Evolutionary conservation across 2,329 filamentous ascomycete species (phyloP).

Genomic region (Aspergillus versicolor): DNA sequence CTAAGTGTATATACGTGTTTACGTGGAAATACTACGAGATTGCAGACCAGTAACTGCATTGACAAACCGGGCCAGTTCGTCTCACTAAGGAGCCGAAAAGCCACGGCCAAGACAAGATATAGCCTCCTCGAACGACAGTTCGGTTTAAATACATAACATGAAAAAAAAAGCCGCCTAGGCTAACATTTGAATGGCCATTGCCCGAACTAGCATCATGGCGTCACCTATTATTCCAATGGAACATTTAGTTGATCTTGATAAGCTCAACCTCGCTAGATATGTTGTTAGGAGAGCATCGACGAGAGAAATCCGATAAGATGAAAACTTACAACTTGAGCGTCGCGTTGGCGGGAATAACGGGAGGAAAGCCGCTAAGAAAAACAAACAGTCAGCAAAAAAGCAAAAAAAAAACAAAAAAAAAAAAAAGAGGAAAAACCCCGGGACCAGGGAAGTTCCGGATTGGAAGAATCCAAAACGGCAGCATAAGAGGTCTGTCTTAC

Average conservation of each 20-base stretch:
- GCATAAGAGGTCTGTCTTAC: constrained; percentile 5
- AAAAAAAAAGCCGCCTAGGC: neutral
- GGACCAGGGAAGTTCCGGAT: neutral
- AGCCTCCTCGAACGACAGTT: neutral
- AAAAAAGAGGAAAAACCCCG: neutral
- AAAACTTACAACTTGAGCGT: constrained; percentile 77
- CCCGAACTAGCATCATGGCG: neutral
- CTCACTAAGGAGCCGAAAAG: neutral
- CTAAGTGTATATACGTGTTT: neutral
- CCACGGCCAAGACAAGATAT: neutral
- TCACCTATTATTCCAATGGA: neutral
- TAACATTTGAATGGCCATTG: neutral
- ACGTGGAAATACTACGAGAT: neutral
- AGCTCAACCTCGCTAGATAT: constrained; percentile 8
- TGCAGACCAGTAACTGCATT: neutral
- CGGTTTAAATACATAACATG: neutral
- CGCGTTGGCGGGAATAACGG: constrained; percentile 70
- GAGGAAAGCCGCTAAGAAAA: constrained; percentile 63
- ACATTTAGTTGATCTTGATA: constrained; percentile 8
- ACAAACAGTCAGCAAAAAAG: neutral
- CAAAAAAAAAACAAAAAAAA: neutral
- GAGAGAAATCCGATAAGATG: neutral
- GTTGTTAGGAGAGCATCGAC: neutral
- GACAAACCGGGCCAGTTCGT: neutral
- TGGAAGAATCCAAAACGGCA: neutral